Conservation (phyloP, 169 alveolate species). For the Theileria sp. region DNA sequence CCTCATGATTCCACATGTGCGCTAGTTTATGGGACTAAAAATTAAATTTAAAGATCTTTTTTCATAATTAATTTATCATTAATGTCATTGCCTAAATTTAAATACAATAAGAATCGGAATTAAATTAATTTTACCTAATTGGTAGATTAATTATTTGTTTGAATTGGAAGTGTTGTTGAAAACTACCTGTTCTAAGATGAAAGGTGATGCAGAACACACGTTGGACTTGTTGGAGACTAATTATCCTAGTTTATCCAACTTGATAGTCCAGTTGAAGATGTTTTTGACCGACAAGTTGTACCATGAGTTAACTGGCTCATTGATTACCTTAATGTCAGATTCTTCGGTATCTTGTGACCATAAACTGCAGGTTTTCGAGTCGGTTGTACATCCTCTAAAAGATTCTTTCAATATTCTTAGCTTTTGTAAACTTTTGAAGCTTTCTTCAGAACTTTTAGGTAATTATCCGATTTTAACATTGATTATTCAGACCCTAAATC, state of each 20-base stretch:
- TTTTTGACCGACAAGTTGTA: constrained; percentile 47
- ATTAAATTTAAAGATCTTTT: background rate
- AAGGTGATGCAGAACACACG: constrained; percentile 63
- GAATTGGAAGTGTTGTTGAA: background rate
- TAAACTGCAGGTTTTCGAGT: constrained; percentile 56
- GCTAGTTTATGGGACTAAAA: background rate
- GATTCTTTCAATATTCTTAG: constrained; percentile 49
- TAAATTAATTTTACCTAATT: background rate
- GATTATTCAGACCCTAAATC: constrained; percentile 54
- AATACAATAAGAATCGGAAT: background rate
- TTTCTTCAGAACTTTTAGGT: constrained; percentile 63
- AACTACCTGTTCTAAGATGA: constrained; percentile 19
- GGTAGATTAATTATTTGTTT: background rate
- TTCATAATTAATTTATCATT: background rate
- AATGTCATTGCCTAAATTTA: background rate
- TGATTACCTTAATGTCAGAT: constrained; percentile 29
- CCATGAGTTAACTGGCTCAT: constrained; percentile 66
- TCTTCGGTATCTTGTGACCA: constrained; percentile 42
- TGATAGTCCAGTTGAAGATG: constrained; percentile 49
- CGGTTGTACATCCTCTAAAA: constrained; percentile 64
- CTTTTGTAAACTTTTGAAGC: constrained; percentile 41
- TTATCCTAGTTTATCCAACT: constrained; percentile 46
- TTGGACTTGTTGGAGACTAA: constrained; percentile 45
- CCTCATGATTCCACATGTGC: background rate
- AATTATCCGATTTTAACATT: background rate